These are phyloP conservation scores for Trichoderma breve DNA, from an alignment of 2,329 filamentous ascomycete species.

Conservation along the genomic window DNA sequence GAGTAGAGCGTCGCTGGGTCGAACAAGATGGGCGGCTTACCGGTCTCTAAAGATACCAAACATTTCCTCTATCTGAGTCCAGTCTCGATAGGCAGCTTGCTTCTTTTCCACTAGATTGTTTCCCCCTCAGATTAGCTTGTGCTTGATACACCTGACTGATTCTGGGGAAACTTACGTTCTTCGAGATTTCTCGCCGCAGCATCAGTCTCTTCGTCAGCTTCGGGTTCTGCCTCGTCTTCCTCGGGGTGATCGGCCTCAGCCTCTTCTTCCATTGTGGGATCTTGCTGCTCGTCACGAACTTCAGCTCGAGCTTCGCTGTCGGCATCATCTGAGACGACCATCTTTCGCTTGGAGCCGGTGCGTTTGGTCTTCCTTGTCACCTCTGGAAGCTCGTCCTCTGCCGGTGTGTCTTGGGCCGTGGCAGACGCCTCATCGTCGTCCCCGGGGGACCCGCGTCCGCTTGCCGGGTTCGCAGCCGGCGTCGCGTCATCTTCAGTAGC, in stretches of 20 bases:
- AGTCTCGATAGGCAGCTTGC: constrained; percentile 73
- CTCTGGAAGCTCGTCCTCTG: constrained; percentile 34
- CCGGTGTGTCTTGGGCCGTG: constrained; percentile 29
- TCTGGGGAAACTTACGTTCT: constrained; percentile 51
- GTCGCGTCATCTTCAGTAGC: constrained; percentile 34
- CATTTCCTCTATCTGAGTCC: constrained; percentile 79
- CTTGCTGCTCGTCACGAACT: constrained; percentile 33
- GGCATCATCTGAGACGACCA: constrained; percentile 27
- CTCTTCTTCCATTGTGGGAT: constrained; percentile 41
- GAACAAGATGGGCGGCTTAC: constrained; percentile 42
- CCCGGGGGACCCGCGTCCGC: constrained; percentile 41
- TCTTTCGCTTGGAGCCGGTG: constrained; percentile 41
- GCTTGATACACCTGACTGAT: neutral
- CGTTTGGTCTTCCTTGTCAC: constrained; percentile 43
- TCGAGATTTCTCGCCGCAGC: constrained; percentile 60
- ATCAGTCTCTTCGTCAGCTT: constrained; percentile 60
- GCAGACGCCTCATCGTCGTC: constrained; percentile 45
- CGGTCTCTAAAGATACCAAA: constrained; percentile 83
- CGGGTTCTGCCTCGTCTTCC: constrained; percentile 50
- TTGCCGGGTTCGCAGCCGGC: constrained; percentile 35
- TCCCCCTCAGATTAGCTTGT: constrained; percentile 23
- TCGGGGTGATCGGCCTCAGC: constrained; percentile 52
- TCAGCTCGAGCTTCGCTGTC: constrained; percentile 35
- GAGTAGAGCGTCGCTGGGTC: constrained; percentile 26
- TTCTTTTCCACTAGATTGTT: constrained; percentile 66